Evolutionary conservation across 495 filamentous ascomycete genomes (phyloP), one percentile per base, ranked within the genome.

Genomic region (Penicillium antarcticum): DNA sequence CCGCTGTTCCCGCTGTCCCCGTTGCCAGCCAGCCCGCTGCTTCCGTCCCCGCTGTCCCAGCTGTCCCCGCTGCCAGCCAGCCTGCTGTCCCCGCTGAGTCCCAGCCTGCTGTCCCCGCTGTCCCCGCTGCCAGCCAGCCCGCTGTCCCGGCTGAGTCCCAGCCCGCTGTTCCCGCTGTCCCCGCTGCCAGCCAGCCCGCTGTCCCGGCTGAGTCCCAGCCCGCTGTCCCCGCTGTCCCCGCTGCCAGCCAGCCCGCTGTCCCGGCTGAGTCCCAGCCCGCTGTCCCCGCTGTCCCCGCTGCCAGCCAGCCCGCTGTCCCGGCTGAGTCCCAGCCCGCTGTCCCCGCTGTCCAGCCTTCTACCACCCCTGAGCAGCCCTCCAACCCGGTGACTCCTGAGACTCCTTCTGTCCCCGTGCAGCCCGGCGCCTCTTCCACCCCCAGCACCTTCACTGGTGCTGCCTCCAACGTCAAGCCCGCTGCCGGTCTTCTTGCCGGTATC

Each of bases 401-500:
- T 29, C 57, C 52, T 18, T 53, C 57, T 37, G 56, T 55, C 11
- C 63, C 63, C 17, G 53, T 39, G 31, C 17, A 48, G 32, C 59
- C 56, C 32, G 24, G n/a, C 10, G 1, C 26, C 48, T 38, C 43
- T 35, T 31, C 56, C 41, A 39, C 52, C 42, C 9, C 52, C 33
- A 44, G 47, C 31, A 42, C 51, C 54, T 69, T 71, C 64, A 60
- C 53, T 26, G 71, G 69, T 48, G 69, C 66, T 56, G 71, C 65
- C 37, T 58, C 61, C 48, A 65, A 19, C 55, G 49, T 66, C 52
- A 60, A 69, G 64, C 71, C 71, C 45, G 57, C 64, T 34, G 66
- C 48, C 45, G 68, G 71, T 38, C 44, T 74, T 51, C 60, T 74
- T 45, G 64, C 66, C 52, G 71, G 62, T 56, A 45, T 74, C 38